Percentiles rank a stretch among this genome's conserved stretches.
phyloP scores from a whole-genome alignment of 2,329 filamentous ascomycete genomes.

The Aspergillus latus region DNA sequence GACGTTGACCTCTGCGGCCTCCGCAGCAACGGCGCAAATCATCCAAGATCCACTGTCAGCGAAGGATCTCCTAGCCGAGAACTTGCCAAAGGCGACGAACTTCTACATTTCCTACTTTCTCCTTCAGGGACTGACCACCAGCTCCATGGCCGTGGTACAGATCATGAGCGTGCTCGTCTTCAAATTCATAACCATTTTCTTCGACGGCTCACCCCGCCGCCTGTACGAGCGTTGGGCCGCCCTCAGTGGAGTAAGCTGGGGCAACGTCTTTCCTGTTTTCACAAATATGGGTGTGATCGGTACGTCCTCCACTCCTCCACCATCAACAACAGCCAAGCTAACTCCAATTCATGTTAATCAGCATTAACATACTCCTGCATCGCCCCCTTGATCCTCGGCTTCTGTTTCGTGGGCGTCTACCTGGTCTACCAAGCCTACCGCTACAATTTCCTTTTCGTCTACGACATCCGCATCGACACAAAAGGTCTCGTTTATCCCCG shows the following conservation, averaged over 20 bases:
- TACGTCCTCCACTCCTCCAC: slow-evolving; percentile 41
- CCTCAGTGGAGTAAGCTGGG: slow-evolving; percentile 77
- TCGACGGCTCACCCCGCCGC: slow-evolving; percentile 69
- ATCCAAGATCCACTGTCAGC: slow-evolving; percentile 62
- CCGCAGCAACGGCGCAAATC: slow-evolving; percentile 67
- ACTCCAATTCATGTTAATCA: slow-evolving; percentile 32
- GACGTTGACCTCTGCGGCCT: slow-evolving; percentile 78
- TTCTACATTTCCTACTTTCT: slow-evolving; percentile 96
- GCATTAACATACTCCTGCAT: slow-evolving; percentile 85
- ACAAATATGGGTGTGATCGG: slow-evolving; percentile 82
- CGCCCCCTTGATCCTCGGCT: slow-evolving; percentile 78
- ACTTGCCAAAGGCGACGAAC: slow-evolving; percentile 83
- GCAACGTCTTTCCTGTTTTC: slow-evolving; percentile 72
- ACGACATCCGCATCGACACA: slow-evolving; percentile 77
- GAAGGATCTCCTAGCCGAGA: slow-evolving; percentile 67
- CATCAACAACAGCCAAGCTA: not conserved
- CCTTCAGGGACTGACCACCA: slow-evolving; percentile 79
- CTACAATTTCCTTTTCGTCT: slow-evolving; percentile 87
- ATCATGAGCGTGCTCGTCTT: slow-evolving; percentile 70
- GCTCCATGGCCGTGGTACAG: slow-evolving; percentile 71
- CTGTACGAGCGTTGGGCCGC: slow-evolving; percentile 73
- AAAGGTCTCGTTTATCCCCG: slow-evolving; percentile 85
- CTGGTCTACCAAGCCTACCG: slow-evolving; percentile 85
- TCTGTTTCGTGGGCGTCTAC: slow-evolving; percentile 73
- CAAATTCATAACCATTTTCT: slow-evolving; percentile 68